These are phyloP conservation scores for Ganoderma multipileum DNA, from an alignment of 1,284 basidiomycete species.

Conservation along the genomic window DNA sequence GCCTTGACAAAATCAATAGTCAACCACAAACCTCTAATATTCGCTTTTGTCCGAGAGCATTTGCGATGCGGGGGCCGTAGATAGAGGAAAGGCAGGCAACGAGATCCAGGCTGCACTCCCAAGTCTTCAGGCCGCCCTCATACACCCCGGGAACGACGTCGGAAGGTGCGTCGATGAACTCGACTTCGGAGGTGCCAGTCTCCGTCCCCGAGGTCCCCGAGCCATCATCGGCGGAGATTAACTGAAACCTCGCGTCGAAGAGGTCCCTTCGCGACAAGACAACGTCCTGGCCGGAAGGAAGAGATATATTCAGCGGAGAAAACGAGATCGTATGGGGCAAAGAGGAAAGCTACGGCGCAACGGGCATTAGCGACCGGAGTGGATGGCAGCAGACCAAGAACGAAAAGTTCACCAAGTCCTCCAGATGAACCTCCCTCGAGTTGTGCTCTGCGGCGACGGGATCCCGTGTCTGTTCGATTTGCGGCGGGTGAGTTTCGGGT, in stretches of 20 bases:
- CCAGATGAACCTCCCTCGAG: slow-evolving; percentile 43
- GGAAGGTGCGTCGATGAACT: slow-evolving; percentile 82
- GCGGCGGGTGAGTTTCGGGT: neutral
- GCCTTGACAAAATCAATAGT: neutral
- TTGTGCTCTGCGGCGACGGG: slow-evolving; percentile 19
- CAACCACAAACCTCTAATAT: slow-evolving; percentile 65
- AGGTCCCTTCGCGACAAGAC: slow-evolving; percentile 82
- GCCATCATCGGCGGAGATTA: slow-evolving; percentile 62
- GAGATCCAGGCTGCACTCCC: slow-evolving; percentile 95
- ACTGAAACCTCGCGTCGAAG: slow-evolving; percentile 93
- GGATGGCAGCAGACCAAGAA: neutral
- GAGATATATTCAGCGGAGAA: slow-evolving; percentile 57
- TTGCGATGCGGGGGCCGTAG: slow-evolving; percentile 31
- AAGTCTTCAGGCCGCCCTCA: slow-evolving; percentile 97
- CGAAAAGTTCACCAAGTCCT: slow-evolving; percentile 43
- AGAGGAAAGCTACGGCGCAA: slow-evolving; percentile 50
- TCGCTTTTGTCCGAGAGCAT: slow-evolving; percentile 49
- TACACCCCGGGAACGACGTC: slow-evolving; percentile 94
- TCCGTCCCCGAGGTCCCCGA: slow-evolving; percentile 36
- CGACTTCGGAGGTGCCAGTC: slow-evolving; percentile 43
- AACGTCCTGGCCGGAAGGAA: slow-evolving; percentile 42
- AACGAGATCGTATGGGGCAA: slow-evolving; percentile 67
- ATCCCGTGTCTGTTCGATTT: neutral
- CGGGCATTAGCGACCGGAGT: neutral
- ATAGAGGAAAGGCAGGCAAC: slow-evolving; percentile 61